These are phyloP conservation scores for Tricholoma saponaceum DNA, from an alignment of 768 basidiomycete genomes.

Conservation along the genomic window DNA sequence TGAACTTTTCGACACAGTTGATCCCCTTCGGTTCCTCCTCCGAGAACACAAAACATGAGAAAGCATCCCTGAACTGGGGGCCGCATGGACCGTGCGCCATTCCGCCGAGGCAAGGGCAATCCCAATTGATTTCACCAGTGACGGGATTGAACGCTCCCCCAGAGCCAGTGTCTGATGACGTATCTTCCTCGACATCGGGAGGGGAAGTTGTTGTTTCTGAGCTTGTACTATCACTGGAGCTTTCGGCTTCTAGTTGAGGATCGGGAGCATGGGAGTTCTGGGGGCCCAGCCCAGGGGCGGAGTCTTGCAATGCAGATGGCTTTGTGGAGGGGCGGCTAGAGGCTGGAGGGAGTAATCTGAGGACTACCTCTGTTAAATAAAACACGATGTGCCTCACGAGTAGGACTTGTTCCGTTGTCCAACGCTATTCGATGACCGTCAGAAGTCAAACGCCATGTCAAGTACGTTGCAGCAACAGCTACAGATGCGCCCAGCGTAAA, in stretches of 20 bases:
- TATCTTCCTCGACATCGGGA: slow-evolving; percentile 5
- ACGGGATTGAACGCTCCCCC: slow-evolving; percentile 85
- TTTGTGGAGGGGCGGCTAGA: neutral
- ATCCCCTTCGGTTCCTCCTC: slow-evolving; percentile 97
- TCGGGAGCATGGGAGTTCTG: neutral
- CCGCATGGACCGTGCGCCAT: slow-evolving; percentile 99
- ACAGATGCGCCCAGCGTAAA: slow-evolving; percentile 42
- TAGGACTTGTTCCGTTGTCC: slow-evolving; percentile 33
- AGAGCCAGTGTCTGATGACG: slow-evolving; percentile 9
- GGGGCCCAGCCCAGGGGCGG: neutral
- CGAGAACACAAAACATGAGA: slow-evolving; percentile 94
- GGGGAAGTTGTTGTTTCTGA: neutral
- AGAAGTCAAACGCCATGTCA: slow-evolving; percentile 45
- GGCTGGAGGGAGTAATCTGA: neutral
- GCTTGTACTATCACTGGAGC: neutral
- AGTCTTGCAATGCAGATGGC: neutral
- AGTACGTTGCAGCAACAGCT: slow-evolving; percentile 38
- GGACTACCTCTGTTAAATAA: neutral
- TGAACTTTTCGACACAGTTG: slow-evolving; percentile 97
- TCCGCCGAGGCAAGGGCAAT: slow-evolving; percentile 97
- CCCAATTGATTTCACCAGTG: slow-evolving; percentile 99
- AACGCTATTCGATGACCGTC: slow-evolving; percentile 40
- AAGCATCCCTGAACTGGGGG: slow-evolving; percentile 87
- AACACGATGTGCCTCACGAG: slow-evolving; percentile 18
- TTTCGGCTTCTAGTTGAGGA: slow-evolving; percentile 9